Evolutionary conservation across 2,329 filamentous ascomycete species (phyloP), one percentile per base, ranked within the genome.

Genomic region (Helotiales sp.): DNA sequence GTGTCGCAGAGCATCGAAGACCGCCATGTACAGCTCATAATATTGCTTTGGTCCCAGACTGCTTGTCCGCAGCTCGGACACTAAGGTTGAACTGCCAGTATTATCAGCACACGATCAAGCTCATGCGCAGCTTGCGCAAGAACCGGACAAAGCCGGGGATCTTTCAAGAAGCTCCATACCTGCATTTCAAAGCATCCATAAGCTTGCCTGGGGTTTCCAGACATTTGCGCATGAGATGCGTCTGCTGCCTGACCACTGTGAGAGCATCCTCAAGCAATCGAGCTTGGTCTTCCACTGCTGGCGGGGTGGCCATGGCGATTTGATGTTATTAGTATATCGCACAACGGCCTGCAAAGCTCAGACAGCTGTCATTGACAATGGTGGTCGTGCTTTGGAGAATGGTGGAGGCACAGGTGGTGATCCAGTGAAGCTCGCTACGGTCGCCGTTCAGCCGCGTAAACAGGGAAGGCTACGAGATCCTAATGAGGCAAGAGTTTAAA

Each of bases 111-210:
- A 57, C 64, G 59, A 60, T 54, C 63, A 63, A 17, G 22, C 36
- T 13, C 22, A 19, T 40, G 19, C 29, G 56, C 25, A 50, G 30
- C 31, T 40, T 30, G 54, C 58, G 50, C 48, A 57, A 40, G 17
- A 25, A 17, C 22, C 7, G n/a, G 3, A 44, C 15, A 44, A n/a
- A 44, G 12, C 24, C 2, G 27, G 22, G 3, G 22, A 24, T 27
- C 3, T 25, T 24, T 42, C 54, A 30, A 33, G 13, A 55, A 59
- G 44, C 25, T 5, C 29, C 17, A 36, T 84, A 98, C 95, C 93
- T 96, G 90, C 93, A 98, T 79, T 99, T 99, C 70, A 99, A 85
- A 69, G 95, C 95, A 81, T 99, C 95, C 95, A 99, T 99, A 66
- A 99, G 87, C 83, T 99, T 99, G 64, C 95, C 93, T 6, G 95